Conservation (phyloP, 768 basidiomycete genomes). For the Mycena alexandri region DNA sequence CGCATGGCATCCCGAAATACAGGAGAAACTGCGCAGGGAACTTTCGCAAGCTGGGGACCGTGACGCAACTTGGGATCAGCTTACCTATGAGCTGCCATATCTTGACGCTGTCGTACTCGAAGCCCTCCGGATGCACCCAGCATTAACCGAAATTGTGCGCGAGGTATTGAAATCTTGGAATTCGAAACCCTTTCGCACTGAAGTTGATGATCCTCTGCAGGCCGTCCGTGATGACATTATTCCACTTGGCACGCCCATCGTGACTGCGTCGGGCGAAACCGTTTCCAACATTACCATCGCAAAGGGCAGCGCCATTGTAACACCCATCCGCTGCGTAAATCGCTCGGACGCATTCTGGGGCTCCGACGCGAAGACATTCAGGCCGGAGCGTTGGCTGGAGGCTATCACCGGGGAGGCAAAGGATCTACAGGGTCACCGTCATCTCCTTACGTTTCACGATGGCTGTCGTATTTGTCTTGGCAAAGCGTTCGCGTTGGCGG, state of each 20-base stretch:
- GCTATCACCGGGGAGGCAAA: constrained; percentile 42
- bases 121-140: constrained; percentile 53
- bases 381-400: constrained; percentile 59
- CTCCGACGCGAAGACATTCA: constrained; percentile 56
- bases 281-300: constrained; percentile 51
- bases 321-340: constrained; percentile 58
- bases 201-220: constrained; percentile 36
- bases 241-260: constrained; percentile 50
- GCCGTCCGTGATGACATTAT: constrained; percentile 54
- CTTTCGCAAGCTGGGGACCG: constrained; percentile 36
- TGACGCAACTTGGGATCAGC: constrained; percentile 57
- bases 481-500: constrained; percentile 55
- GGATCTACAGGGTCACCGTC: constrained; percentile 52
- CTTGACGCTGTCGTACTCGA: constrained; percentile 58
- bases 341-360: constrained; percentile 58
- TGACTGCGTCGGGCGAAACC: constrained; percentile 42
- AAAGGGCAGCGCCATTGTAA: constrained; percentile 52
- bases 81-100: constrained; percentile 51
- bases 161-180: constrained; percentile 41
- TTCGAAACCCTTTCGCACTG: neutral
- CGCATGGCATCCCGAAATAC: constrained; percentile 45
- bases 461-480: constrained; percentile 61
- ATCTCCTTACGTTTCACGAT: constrained; percentile 59
- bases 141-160: constrained; percentile 45
- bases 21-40: constrained; percentile 49